These are phyloP conservation scores for Isatis tinctoria DNA, from an alignment of 345 rosid species.

Conservation along the genomic window DNA sequence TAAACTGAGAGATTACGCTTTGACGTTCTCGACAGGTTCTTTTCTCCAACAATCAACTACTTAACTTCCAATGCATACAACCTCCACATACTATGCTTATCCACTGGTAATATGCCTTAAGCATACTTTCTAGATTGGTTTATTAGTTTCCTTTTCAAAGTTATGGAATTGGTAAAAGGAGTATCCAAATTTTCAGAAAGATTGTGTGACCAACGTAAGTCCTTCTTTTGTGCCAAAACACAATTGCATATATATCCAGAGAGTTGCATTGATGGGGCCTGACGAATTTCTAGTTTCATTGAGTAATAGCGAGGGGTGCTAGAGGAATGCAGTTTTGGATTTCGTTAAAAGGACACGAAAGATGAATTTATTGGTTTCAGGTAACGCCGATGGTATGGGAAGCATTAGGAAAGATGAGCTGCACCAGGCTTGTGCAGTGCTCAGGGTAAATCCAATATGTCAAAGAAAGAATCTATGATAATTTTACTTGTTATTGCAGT, in stretches of 20 bases:
- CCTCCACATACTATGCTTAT: conserved; percentile 66
- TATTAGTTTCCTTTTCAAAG: background rate
- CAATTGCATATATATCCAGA: background rate
- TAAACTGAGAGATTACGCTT: conserved; percentile 4
- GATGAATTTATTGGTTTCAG: conserved; percentile 26
- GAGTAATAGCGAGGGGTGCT: background rate
- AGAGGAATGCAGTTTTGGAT: background rate
- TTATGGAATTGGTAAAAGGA: background rate
- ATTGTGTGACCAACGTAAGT: background rate
- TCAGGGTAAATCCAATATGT: conserved; percentile 39
- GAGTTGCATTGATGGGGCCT: background rate
- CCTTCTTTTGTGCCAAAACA: background rate
- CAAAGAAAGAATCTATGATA: background rate
- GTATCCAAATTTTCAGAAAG: background rate
- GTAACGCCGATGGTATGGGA: conserved; percentile 85
- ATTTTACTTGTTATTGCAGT: background rate
- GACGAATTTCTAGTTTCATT: background rate
- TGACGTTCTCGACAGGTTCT: conserved; percentile 55
- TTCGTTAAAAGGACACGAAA: background rate
- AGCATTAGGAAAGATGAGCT: conserved; percentile 60
- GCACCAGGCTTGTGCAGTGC: conserved; percentile 63
- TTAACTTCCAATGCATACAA: conserved; percentile 60
- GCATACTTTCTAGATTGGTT: background rate
- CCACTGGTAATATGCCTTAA: conserved; percentile 51
- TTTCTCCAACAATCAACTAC: conserved; percentile 78